Evolutionary conservation across 345 rosid species (phyloP), one percentile per base, ranked within the genome.

Genomic region (Rhodamnia rubescens): DNA sequence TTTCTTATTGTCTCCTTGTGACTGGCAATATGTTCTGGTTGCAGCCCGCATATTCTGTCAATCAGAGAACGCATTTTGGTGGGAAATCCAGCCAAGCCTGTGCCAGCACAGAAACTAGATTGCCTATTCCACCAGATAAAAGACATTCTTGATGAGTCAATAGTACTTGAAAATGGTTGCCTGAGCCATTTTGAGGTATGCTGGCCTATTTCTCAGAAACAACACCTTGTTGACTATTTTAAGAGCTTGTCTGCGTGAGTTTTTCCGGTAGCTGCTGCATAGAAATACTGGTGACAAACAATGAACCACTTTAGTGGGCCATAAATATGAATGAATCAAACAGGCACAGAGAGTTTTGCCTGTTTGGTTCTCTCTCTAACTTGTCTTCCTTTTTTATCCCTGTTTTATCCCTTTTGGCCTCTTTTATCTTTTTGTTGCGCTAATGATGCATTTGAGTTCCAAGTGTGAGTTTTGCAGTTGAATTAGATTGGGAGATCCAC

Each of bases 111-210:
- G 82, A 36, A 89, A 40, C 89, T 97, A 69, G 91, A 91, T 90
- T 64, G 88, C 88, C 92, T 92, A 83, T 97, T 97, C 85, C 91
- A 74, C 82, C 87, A 83, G 84, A 90, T 95, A 24, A 95, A 88
- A 85, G 90, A 84, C 27, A 89, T 86, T 53, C 92, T 97, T 16
- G 95, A 95, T 3, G 92, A 93, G 87, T 92, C 98, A 13, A 83
- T 96, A 47, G 85, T 85, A 26, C 84, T 84, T 18, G 98, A 97
- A 85, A 90, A 91, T 88, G 96, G 96, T 61, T 82, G 87, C 54
- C 89, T 97, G 87, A 93, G 94, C 90, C 99, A 97, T 92, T 97
- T 97, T 86, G 98, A 96, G 98, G 98, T 96, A 29, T 24, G 64
- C 69, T 85, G n/a, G 84, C 47, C 61, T 82, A 53, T 82, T 32